phyloP scores from a whole-genome alignment of 1,284 basidiomycete species.

The Puccinia sorghi region DNA sequence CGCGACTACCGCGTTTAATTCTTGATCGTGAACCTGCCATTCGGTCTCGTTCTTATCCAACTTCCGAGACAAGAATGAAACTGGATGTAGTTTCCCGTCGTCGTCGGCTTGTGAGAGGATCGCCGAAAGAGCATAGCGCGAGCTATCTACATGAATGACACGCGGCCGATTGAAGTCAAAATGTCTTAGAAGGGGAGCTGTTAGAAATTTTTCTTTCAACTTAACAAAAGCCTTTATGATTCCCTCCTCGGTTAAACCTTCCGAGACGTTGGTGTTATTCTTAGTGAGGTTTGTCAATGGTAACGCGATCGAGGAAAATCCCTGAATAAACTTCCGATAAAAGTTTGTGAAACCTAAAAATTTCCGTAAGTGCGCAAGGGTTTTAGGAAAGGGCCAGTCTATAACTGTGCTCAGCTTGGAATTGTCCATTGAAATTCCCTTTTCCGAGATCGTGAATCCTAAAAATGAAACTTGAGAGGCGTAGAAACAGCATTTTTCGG shows the following conservation, averaged over 20 bases:
- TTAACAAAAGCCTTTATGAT: not conserved
- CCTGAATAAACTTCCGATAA: conserved; percentile 51
- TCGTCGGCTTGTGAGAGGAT: conserved; percentile 45
- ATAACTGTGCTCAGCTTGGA: not conserved
- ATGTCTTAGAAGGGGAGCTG: not conserved
- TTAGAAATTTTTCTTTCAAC: not conserved
- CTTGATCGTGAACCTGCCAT: conserved; percentile 27
- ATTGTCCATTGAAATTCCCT: not conserved
- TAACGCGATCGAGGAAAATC: conserved; percentile 34
- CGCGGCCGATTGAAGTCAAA: not conserved
- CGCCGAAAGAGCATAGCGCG: conserved; percentile 41
- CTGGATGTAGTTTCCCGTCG: conserved; percentile 26
- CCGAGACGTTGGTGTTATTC: not conserved
- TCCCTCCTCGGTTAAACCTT: not conserved
- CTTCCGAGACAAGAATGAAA: conserved; percentile 44
- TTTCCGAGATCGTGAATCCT: not conserved
- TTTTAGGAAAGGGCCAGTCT: conserved; percentile 4
- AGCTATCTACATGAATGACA: conserved; percentile 57
- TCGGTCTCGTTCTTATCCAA: not conserved
- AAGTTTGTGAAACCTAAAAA: conserved; percentile 41
- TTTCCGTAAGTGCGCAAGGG: not conserved
- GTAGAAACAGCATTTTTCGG: conserved; percentile 5
- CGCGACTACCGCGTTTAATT: not conserved
- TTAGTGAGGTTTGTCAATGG: conserved; percentile 22
- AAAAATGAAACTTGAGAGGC: not conserved